phyloP scores from a whole-genome alignment of 2,329 filamentous ascomycete species.

The Pyrenophora graminea region DNA sequence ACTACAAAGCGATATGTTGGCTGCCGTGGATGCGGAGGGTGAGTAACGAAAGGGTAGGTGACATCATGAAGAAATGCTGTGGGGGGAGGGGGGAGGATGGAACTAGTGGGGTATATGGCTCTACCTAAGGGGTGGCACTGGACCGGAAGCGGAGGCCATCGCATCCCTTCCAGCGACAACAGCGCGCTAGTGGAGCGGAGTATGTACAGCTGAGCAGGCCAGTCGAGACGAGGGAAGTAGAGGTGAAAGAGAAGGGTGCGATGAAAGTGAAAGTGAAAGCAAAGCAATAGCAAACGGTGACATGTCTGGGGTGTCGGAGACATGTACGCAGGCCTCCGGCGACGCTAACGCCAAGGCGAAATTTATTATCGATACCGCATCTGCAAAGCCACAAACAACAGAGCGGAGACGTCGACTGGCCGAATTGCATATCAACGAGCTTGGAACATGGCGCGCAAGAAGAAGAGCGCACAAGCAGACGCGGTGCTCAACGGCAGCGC shows the following conservation, averaged over 20 bases:
- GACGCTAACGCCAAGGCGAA: conserved; percentile 21
- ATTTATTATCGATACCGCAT: conserved; percentile 21
- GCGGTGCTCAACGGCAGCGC: conserved; percentile 20
- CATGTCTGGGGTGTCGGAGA: conserved; percentile 3
- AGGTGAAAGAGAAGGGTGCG: neutral
- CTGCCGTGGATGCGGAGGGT: neutral
- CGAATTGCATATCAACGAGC: conserved; percentile 2
- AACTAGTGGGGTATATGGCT: conserved; percentile 1
- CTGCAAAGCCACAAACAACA: conserved; percentile 12
- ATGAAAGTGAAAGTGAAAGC: no score
- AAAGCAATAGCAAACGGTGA: neutral
- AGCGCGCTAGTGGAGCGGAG: neutral
- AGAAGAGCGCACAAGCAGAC: conserved; percentile 37
- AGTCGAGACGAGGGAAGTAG: neutral
- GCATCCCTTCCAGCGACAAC: no score
- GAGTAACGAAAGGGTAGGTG: neutral
- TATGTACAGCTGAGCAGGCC: neutral
- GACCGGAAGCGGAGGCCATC: no score
- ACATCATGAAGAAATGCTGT: neutral
- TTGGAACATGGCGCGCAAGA: conserved; percentile 38
- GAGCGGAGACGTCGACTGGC: conserved; percentile 2
- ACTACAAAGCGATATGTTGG: neutral
- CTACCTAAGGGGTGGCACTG: no score
- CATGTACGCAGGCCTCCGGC: conserved; percentile 10
- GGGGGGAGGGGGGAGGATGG: neutral